phyloP scores from a whole-genome alignment of 2,329 filamentous ascomycete species.

The Scedosporium dehoogii region DNA sequence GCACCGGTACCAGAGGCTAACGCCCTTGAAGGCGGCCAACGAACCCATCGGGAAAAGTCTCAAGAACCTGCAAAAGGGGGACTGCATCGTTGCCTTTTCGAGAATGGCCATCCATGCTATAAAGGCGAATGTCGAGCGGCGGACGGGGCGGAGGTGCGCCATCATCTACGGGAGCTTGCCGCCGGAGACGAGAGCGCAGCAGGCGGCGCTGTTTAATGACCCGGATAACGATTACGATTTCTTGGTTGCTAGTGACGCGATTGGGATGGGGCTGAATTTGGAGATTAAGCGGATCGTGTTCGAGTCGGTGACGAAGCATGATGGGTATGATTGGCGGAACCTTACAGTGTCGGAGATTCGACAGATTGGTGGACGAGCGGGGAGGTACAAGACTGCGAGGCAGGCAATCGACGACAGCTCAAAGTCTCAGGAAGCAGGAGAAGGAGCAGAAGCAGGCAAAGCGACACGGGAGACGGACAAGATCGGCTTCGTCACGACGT shows the following conservation, averaged over 20 bases:
- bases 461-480: conserved; percentile 21
- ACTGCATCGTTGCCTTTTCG: conserved; percentile 82
- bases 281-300: conserved; percentile 88
- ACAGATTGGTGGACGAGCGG: conserved; percentile 89
- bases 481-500: conserved; percentile 67
- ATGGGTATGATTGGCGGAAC: conserved; percentile 45
- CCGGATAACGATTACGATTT: conserved; percentile 93
- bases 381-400: conserved; percentile 67
- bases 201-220: conserved; percentile 90
- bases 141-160: conserved; percentile 71
- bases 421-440: not conserved
- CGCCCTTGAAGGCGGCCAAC: conserved; percentile 58
- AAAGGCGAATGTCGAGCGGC: conserved; percentile 65
- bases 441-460: conserved; percentile 1
- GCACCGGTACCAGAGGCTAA: conserved; percentile 76
- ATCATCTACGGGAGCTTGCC: conserved; percentile 89
- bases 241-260: conserved; percentile 86
- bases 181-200: conserved; percentile 83
- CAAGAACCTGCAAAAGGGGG: conserved; percentile 67
- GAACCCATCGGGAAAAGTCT: conserved; percentile 55
- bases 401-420: conserved; percentile 28
- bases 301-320: conserved; percentile 64
- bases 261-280: conserved; percentile 94
- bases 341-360: conserved; percentile 74
- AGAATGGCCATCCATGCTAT: conserved; percentile 71